phyloP scores from a whole-genome alignment of 495 filamentous ascomycete species.

The Xylaria venustula region DNA sequence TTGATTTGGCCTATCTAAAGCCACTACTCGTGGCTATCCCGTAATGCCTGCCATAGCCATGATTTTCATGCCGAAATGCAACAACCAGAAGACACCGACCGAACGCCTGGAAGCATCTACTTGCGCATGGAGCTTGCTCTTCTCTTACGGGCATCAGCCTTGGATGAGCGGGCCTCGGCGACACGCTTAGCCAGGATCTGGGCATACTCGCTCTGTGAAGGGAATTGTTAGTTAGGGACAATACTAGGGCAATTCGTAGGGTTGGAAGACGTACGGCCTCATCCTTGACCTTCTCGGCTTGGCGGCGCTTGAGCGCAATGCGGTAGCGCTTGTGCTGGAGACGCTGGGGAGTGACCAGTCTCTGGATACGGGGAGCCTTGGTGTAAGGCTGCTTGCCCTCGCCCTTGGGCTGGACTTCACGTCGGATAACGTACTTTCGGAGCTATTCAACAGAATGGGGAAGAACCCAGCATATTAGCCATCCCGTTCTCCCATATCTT shows the following conservation, averaged over 20 bases:
- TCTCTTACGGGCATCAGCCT: conserved; percentile 90
- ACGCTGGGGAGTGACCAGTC: conserved; percentile 97
- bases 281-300: conserved; percentile 91
- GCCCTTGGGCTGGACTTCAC: conserved; percentile 89
- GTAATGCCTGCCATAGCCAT: conserved; percentile 26
- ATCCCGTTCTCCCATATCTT: conserved; percentile 16
- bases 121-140: conserved; percentile 94
- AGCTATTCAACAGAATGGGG: conserved; percentile 52
- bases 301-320: conserved; percentile 95
- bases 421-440: conserved; percentile 98
- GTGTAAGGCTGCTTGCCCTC: conserved; percentile 97
- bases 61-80: conserved; percentile 36
- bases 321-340: conserved; percentile 99
- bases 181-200: conserved; percentile 93
- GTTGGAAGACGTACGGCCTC: conserved; percentile 77
- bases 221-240: conserved; percentile 39
- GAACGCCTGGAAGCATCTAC: conserved; percentile 55
- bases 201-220: conserved; percentile 84
- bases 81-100: conserved; percentile 39
- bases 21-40: conserved; percentile 21
- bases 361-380: conserved; percentile 99
- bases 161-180: conserved; percentile 86
- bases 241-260: background rate
- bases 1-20: conserved; percentile 21
- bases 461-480: conserved; percentile 39